Percentiles rank a stretch among this genome's conserved stretches.
Conservation (phyloP, 129 eudicot genomes). For the Kitagawia praeruptora region DNA sequence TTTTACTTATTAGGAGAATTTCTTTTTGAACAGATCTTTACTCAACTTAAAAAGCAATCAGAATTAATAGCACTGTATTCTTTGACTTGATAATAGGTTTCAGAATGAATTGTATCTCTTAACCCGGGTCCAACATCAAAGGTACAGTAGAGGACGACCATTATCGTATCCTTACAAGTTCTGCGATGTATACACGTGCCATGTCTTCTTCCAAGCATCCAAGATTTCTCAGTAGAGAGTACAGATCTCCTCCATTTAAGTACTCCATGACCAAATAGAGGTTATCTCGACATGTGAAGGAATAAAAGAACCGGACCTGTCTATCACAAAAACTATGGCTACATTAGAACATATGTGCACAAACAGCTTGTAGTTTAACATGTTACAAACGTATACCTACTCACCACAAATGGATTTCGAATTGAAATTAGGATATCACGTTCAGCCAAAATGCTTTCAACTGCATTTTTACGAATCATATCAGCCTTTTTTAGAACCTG, state of each 20-base stretch:
- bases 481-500: conserved; percentile 97
- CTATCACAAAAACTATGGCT: conserved; percentile 22
- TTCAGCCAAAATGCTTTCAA: conserved; percentile 94
- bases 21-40: background rate
- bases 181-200: conserved; percentile 91
- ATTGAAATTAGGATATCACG: conserved; percentile 86
- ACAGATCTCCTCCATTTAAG: conserved; percentile 95
- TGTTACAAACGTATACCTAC: conserved; percentile 16
- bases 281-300: conserved; percentile 96
- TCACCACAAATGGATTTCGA: conserved; percentile 98
- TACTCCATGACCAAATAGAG: conserved; percentile 97
- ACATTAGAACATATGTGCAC: conserved; percentile 18
- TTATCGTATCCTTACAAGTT: conserved; percentile 54
- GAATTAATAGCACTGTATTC: background rate
- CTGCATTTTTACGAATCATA: conserved; percentile 97
- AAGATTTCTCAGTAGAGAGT: conserved; percentile 76
- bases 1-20: background rate
- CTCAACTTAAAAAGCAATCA: background rate
- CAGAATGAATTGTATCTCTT: background rate
- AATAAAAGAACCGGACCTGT: conserved; percentile 98
- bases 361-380: conserved; percentile 1
- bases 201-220: conserved; percentile 97
- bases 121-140: background rate
- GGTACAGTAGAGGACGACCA: background rate
- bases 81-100: background rate